Conservation (phyloP, 257 asterid genomes). For the Linderniella brevidens region DNA sequence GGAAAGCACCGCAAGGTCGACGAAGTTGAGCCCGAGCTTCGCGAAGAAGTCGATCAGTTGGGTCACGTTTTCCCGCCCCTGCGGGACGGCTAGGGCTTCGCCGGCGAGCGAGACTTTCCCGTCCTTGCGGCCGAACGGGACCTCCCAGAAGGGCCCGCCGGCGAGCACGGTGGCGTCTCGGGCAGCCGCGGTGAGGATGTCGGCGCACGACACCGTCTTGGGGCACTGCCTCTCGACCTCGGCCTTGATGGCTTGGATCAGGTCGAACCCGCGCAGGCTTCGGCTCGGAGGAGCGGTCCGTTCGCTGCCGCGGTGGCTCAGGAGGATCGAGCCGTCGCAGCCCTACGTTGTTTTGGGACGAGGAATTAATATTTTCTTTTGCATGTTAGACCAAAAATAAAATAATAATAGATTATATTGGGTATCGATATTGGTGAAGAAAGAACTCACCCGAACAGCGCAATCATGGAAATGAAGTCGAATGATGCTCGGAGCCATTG, state of each 20-base stretch:
- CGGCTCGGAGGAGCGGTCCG: constrained; percentile 26
- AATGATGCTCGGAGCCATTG: constrained; percentile 54
- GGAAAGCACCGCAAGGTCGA: constrained; percentile 40
- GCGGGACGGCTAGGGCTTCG: constrained; percentile 27
- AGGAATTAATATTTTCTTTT: too few species aligned
- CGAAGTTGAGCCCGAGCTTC: constrained; percentile 28
- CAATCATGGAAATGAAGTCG: constrained; percentile 62
- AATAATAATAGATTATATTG: too few species aligned
- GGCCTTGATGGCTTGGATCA: constrained; percentile 30
- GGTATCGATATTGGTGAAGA: too few species aligned
- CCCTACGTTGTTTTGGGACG: constrained; percentile 33
- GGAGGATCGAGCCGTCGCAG: constrained; percentile 44
- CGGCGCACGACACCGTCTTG: constrained; percentile 43
- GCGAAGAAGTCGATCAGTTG: constrained; percentile 35
- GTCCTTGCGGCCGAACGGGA: constrained; percentile 44
- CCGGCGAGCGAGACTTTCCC: constrained; percentile 20
- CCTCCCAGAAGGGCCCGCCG: constrained; percentile 46
- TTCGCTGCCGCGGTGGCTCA: constrained; percentile 35
- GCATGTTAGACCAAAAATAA: too few species aligned
- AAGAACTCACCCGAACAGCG: constrained; percentile 24
- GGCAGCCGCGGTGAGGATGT: constrained; percentile 37
- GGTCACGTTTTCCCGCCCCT: constrained; percentile 33
- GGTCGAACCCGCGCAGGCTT: constrained; percentile 30
- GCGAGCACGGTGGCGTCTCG: constrained; percentile 36
- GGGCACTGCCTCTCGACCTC: constrained; percentile 40